Conservation (phyloP, 257 asterid species). For the Scutellaria baicalensis region DNA sequence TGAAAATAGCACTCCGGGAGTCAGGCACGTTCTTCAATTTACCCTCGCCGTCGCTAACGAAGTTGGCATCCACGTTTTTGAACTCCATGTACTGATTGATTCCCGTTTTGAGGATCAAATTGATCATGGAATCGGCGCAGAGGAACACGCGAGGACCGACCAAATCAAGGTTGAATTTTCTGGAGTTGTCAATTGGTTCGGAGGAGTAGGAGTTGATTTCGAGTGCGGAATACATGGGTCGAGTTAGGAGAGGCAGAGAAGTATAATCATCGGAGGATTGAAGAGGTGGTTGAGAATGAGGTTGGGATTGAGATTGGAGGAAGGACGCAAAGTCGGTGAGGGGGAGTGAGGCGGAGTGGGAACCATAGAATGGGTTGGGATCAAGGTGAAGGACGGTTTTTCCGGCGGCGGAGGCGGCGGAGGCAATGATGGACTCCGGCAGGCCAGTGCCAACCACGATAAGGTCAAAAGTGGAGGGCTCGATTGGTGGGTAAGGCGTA, state of each 20-base stretch:
- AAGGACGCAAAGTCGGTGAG: slow-evolving; percentile 48
- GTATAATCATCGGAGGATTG: slow-evolving; percentile 18
- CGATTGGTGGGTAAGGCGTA: slow-evolving; percentile 50
- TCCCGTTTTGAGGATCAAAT: slow-evolving; percentile 57
- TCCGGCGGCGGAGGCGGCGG: slow-evolving; percentile 70
- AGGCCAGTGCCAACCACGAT: slow-evolving; percentile 82
- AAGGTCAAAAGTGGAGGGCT: slow-evolving; percentile 75
- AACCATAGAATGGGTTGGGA: slow-evolving; percentile 68
- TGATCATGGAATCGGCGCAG: slow-evolving; percentile 64
- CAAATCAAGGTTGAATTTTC: slow-evolving; percentile 58
- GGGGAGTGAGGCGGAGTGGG: slow-evolving; percentile 63
- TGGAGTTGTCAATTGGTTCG: slow-evolving; percentile 39
- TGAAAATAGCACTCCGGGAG: slow-evolving; percentile 77
- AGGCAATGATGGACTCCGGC: slow-evolving; percentile 70
- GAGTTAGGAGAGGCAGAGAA: slow-evolving; percentile 32
- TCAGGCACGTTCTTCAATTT: slow-evolving; percentile 65
- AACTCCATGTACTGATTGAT: slow-evolving; percentile 85
- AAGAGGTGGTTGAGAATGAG: slow-evolving; percentile 21
- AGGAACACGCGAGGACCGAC: slow-evolving; percentile 69
- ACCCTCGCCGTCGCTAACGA: slow-evolving; percentile 42
- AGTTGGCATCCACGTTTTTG: slow-evolving; percentile 69
- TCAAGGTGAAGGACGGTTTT: slow-evolving; percentile 87
- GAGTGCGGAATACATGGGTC: slow-evolving; percentile 46
- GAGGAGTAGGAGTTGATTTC: slow-evolving; percentile 43
- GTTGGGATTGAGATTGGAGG: slow-evolving; percentile 38